Base-by-base conservation (phyloP, 1,284 basidiomycete genomes). In the Malassezia nana region DNA sequence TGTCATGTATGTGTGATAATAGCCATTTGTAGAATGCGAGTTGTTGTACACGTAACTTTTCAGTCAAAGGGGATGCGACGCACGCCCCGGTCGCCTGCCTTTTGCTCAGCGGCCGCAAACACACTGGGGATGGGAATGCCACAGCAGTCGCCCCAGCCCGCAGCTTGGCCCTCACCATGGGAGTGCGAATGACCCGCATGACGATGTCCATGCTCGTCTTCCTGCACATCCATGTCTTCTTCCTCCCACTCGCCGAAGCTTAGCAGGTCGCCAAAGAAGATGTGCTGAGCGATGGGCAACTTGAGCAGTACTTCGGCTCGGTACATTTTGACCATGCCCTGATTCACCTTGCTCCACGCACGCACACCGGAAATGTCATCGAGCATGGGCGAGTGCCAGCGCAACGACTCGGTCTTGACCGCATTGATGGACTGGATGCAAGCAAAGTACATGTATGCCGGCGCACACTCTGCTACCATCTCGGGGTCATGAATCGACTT, bases 301-400 rank as follows among this genome's bases (percentile, higher is more conserved):
- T 96, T 96, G 52, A 84, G 84, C 16, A 98, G 80, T 1, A 98
- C 94, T 75, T 98, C 91, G 30, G 89, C 91, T 33, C 80, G 81
- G 76, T 91, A 96, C 92, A 98, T 98, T 76, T 96, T 98, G 74
- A 87, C 80, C 89, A 98, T 95, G 9, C 92, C 94, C n/a, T 80
- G 77, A 74, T 98, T 95, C 60, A 96, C 89, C 75, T 96, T 96
- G 69, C 86, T 84, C 91, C 91, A 96, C 1, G 88, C 87, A 76
- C 91, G 94, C 50, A 94, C 92, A 4, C 84, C 89, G 0, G 89
- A 92, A 57, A 98, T 98, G 73, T 96, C 92, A 72, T 96, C 89
- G 10, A 98, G 81, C 92, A 98, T 98, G 0, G 92, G 94, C 0
- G 89, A 95, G 76, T 98, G 94, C 94, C 92, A 98, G 46, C 91